Evolutionary conservation across 2,329 filamentous ascomycete species (phyloP).

Genomic region (Coccinonectria pachysandricola): DNA sequence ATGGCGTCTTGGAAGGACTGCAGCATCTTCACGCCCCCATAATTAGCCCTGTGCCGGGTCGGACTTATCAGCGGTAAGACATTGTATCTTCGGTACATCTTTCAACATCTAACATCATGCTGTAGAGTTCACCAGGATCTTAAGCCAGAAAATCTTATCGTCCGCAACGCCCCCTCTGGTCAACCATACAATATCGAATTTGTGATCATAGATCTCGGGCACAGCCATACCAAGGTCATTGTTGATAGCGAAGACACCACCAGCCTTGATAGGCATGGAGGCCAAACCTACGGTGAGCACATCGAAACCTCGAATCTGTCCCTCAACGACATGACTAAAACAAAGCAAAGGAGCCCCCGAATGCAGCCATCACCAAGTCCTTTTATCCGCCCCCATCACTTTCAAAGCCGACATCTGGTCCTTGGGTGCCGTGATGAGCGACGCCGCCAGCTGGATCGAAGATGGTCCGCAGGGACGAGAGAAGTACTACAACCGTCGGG

Average conservation of each 20-base stretch:
- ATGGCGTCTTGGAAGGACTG: conserved; percentile 2
- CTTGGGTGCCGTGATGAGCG: conserved; percentile 3
- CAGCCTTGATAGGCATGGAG: conserved; percentile 2
- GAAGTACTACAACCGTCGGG: background rate
- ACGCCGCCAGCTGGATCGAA: conserved; percentile 1
- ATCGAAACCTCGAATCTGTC: background rate
- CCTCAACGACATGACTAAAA: background rate
- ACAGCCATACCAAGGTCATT: conserved; percentile 1
- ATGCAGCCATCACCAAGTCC: conserved; percentile 2
- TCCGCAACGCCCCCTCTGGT: background rate
- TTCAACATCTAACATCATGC: background rate
- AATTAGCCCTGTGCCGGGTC: no score
- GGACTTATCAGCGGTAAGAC: conserved; percentile 1
- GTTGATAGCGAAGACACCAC: background rate
- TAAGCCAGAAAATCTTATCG: conserved; percentile 7
- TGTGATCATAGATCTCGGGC: conserved; percentile 6
- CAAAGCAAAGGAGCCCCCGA: conserved; percentile 1
- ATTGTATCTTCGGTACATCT: no score
- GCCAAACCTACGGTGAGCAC: conserved; percentile 2
- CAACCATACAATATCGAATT: conserved; percentile 1
- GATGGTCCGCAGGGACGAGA: background rate
- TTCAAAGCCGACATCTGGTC: conserved; percentile 3
- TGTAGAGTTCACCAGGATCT: conserved; percentile 8
- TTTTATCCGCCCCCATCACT: conserved; percentile 1
- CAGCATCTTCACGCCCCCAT: conserved; percentile 3